phyloP scores from a whole-genome alignment of 805 yeast species.

The Yamadazyma philogaea region DNA sequence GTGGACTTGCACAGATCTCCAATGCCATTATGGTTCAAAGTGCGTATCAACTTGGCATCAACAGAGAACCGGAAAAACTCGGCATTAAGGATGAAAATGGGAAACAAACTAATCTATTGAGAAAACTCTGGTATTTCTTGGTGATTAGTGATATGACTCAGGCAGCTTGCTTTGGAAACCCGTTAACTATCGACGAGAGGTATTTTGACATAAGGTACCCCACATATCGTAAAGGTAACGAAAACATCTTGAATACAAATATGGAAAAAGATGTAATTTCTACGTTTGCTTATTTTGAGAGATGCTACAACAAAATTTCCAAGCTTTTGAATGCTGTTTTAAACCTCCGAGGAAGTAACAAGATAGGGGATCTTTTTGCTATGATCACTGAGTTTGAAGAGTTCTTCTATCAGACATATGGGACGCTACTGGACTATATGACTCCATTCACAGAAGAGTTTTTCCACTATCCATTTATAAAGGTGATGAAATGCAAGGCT shows the following conservation, averaged over 20 bases:
- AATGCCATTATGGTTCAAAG: slow-evolving; percentile 59
- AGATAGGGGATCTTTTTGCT: slow-evolving; percentile 19
- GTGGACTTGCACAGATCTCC: slow-evolving; percentile 55
- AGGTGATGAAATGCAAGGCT: slow-evolving; percentile 25
- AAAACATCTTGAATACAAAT: slow-evolving; percentile 31
- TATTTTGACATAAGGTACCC: slow-evolving; percentile 31
- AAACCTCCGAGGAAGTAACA: slow-evolving; percentile 18
- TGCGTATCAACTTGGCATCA: slow-evolving; percentile 64
- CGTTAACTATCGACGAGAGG: slow-evolving; percentile 26
- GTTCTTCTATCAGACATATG: slow-evolving; percentile 28
- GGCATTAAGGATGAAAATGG: slow-evolving; percentile 20
- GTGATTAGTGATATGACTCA: slow-evolving; percentile 28
- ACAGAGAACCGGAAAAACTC: slow-evolving; percentile 62
- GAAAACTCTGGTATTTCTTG: slow-evolving; percentile 39
- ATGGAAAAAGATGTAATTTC: slow-evolving; percentile 36
- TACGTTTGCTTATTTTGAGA: slow-evolving; percentile 26
- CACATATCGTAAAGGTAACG: slow-evolving; percentile 30
- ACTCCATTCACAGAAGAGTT: slow-evolving; percentile 17
- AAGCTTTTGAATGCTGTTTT: slow-evolving; percentile 23
- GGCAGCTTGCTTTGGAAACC: slow-evolving; percentile 33
- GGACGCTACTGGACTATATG: slow-evolving; percentile 19
- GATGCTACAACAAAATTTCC: slow-evolving; percentile 27
- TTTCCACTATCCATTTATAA: slow-evolving; percentile 20
- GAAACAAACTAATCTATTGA: slow-evolving; percentile 22
- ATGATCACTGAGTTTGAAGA: slow-evolving; percentile 35